Conservation (phyloP, 108 stramenopile species). For the Nitzschia sp. region DNA sequence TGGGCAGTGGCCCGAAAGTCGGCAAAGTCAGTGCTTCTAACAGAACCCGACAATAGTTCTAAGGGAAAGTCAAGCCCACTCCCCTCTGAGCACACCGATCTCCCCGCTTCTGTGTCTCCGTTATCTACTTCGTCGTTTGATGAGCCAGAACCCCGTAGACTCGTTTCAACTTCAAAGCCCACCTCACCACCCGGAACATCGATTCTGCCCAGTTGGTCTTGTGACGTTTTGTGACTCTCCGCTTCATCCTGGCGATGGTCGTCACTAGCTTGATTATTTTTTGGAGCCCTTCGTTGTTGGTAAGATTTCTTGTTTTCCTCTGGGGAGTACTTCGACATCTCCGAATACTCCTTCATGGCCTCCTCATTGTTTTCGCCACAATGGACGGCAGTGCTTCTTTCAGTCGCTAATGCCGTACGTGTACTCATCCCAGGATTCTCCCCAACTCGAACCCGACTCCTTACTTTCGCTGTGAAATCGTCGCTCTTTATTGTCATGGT, state of each 20-base stretch:
- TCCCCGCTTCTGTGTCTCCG: not conserved
- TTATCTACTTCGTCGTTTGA: not conserved
- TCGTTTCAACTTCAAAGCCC: slow-evolving; percentile 19
- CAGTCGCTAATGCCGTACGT: not conserved
- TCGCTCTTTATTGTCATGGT: slow-evolving; percentile 1
- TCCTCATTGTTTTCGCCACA: not conserved
- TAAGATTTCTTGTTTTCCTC: not conserved
- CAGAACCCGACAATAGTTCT: not conserved
- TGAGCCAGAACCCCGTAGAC: slow-evolving; percentile 7
- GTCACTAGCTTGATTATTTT: not conserved
- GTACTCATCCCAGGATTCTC: not conserved
- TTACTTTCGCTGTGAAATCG: not conserved
- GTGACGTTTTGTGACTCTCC: not conserved
- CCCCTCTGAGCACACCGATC: not conserved
- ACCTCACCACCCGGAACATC: not conserved
- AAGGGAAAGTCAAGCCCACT: not conserved
- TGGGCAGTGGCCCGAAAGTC: not conserved
- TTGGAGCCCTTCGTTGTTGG: not conserved
- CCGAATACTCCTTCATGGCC: not conserved
- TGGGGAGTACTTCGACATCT: not conserved
- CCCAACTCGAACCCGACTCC: not conserved
- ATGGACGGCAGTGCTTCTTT: not conserved
- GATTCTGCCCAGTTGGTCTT: not conserved
- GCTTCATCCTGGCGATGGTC: not conserved
- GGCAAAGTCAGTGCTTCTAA: not conserved